phyloP scores from a whole-genome alignment of 2,329 filamentous ascomycete species.

The Calonectria pauciramosa region DNA sequence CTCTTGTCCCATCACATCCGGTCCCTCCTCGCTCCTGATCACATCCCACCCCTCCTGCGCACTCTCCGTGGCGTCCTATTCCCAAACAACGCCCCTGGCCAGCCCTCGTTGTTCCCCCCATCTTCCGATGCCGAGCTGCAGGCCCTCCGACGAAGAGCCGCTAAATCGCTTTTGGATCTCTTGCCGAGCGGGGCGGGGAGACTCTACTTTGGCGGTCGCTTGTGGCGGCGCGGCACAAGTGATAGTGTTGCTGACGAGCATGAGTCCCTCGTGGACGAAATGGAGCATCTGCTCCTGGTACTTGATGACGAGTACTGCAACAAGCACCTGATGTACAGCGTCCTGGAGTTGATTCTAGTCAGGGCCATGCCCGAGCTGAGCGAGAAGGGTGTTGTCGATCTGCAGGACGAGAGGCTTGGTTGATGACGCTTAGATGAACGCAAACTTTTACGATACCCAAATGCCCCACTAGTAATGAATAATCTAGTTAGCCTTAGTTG shows the following conservation, averaged over 20 bases:
- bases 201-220: slow-evolving; percentile 64
- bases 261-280: slow-evolving; percentile 66
- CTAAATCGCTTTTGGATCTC: slow-evolving; percentile 68
- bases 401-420: slow-evolving; percentile 79
- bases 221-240: slow-evolving; percentile 44
- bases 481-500: background rate
- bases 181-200: slow-evolving; percentile 62
- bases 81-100: slow-evolving; percentile 83
- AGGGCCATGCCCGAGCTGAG: slow-evolving; percentile 87
- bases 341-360: slow-evolving; percentile 86
- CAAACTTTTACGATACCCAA: slow-evolving; percentile 38
- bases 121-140: slow-evolving; percentile 70
- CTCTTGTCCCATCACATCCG: slow-evolving; percentile 71
- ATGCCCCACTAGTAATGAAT: slow-evolving; percentile 25
- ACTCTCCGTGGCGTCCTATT: slow-evolving; percentile 84
- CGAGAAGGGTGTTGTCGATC: slow-evolving; percentile 77
- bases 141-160: slow-evolving; percentile 76
- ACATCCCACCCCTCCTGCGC: slow-evolving; percentile 76
- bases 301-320: slow-evolving; percentile 91
- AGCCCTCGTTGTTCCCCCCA: slow-evolving; percentile 72
- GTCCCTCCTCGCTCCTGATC: slow-evolving; percentile 72
- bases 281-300: slow-evolving; percentile 78
- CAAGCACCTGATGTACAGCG: slow-evolving; percentile 87
- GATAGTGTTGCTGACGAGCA: slow-evolving; percentile 42
- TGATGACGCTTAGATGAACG: slow-evolving; percentile 20